phyloP scores from a whole-genome alignment of 1,284 basidiomycete genomes.

The Salmacisia buchloeana region DNA sequence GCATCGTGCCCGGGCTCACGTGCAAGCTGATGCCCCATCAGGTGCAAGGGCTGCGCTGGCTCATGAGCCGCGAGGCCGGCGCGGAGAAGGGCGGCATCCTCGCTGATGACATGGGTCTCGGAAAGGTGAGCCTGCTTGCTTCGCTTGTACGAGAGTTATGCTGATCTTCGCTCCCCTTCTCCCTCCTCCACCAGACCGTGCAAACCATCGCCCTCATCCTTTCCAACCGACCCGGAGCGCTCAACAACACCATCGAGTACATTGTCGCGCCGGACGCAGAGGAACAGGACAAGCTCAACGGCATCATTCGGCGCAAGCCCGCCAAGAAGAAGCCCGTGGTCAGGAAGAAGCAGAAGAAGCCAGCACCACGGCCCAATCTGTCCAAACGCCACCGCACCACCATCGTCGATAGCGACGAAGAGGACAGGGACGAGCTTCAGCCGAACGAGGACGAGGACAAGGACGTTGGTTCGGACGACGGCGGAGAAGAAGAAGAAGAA shows the following conservation, averaged over 20 bases:
- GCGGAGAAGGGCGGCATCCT: constrained; percentile 73
- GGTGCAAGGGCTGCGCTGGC: constrained; percentile 76
- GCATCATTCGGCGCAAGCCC: neutral
- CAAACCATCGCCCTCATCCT: constrained; percentile 78
- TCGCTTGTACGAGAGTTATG: no score
- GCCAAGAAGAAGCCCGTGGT: neutral
- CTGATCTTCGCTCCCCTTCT: neutral
- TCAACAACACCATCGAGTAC: constrained; percentile 3
- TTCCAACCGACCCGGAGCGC: constrained; percentile 13
- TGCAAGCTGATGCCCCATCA: constrained; percentile 80
- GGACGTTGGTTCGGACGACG: neutral
- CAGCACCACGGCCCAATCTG: neutral
- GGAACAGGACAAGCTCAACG: constrained; percentile 2
- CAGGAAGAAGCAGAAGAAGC: neutral
- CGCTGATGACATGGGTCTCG: constrained; percentile 77
- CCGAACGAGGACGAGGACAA: no score
- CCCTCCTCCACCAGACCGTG: constrained; percentile 76
- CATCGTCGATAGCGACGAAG: constrained; percentile 4
- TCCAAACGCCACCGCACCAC: neutral
- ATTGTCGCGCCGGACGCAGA: neutral
- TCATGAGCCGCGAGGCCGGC: constrained; percentile 74
- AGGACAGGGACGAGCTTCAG: neutral
- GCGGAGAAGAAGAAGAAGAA: neutral
- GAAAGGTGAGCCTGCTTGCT: constrained; percentile 14
- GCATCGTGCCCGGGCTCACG: constrained; percentile 48